Percentiles rank a stretch among this genome's conserved stretches.
These are phyloP conservation scores for Leishmania tropica DNA, from an alignment of 208 protist genomes.

Conservation along the genomic window DNA sequence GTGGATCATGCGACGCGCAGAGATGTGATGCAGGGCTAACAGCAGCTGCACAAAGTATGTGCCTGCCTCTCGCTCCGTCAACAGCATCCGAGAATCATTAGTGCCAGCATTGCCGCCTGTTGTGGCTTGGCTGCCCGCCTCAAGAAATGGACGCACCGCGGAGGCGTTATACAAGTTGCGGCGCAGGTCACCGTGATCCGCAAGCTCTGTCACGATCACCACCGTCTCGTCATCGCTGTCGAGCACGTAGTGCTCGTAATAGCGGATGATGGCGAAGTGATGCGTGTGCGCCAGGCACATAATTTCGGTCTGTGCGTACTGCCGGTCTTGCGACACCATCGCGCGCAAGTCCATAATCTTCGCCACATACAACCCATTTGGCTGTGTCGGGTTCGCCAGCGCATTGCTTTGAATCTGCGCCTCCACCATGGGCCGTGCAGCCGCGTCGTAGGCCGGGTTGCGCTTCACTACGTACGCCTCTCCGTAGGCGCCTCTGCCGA, in stretches of 20 bases:
- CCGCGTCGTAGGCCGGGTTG: slow-evolving; percentile 54
- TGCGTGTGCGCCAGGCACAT: slow-evolving; percentile 83
- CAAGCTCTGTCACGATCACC: slow-evolving; percentile 92
- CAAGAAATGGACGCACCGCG: slow-evolving; percentile 9
- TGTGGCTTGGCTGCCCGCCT: background rate
- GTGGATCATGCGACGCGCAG: slow-evolving; percentile 92
- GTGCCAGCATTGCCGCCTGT: background rate
- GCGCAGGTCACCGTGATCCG: slow-evolving; percentile 83
- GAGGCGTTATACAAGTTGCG: slow-evolving; percentile 56
- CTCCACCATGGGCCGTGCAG: slow-evolving; percentile 28
- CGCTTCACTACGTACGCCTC: slow-evolving; percentile 83
- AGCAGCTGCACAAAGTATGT: slow-evolving; percentile 83
- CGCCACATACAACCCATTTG: slow-evolving; percentile 64
- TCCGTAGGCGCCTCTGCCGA: slow-evolving; percentile 93
- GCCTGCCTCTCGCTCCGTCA: slow-evolving; percentile 76
- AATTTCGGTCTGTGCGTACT: slow-evolving; percentile 85
- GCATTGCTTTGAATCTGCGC: slow-evolving; percentile 32
- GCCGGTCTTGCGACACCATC: slow-evolving; percentile 63
- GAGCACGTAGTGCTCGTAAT: slow-evolving; percentile 82
- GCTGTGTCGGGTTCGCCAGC: slow-evolving; percentile 39
- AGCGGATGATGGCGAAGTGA: slow-evolving; percentile 86
- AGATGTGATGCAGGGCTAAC: slow-evolving; percentile 87
- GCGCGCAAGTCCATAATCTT: slow-evolving; percentile 85
- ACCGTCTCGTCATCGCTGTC: slow-evolving; percentile 78
- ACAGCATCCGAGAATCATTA: slow-evolving; percentile 23